A percentile compares a stretch with the other conserved stretches of the same genome.
These are phyloP conservation scores for Leccinellum rugosiceps DNA, from an alignment of 768 basidiomycete species.

Conservation along the genomic window DNA sequence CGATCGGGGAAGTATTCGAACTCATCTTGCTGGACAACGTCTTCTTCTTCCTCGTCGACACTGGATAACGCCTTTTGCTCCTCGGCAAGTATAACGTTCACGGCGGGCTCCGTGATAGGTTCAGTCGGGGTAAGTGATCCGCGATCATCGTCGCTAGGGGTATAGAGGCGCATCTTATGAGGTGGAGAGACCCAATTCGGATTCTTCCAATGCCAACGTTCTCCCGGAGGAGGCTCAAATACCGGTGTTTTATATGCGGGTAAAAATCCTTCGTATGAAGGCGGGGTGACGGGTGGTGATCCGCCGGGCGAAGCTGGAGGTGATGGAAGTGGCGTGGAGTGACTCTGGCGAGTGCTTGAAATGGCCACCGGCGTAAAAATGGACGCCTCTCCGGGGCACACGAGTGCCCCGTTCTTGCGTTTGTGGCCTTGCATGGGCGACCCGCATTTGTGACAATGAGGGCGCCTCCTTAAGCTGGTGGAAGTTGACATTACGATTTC, in stretches of 20 bases:
- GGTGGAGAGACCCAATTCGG: constrained; percentile 35
- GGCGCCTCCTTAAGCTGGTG: constrained; percentile 31
- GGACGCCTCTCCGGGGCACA: constrained; percentile 25
- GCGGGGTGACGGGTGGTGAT: constrained; percentile 20
- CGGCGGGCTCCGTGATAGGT: constrained; percentile 22
- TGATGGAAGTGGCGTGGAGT: constrained; percentile 25
- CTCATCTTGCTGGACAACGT: constrained; percentile 5
- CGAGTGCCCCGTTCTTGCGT: constrained; percentile 29
- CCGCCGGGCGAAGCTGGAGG: constrained; percentile 26
- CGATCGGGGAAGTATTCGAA: constrained; percentile 12
- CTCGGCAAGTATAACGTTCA: constrained; percentile 7
- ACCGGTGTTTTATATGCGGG: constrained; percentile 15
- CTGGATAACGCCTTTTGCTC: constrained; percentile 13
- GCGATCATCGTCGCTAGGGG: constrained; percentile 21
- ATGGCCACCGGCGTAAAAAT: constrained; percentile 14
- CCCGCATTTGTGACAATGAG: constrained; percentile 34
- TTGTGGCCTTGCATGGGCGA: constrained; percentile 32
- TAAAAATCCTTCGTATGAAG: constrained; percentile 12
- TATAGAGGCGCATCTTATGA: constrained; percentile 23
- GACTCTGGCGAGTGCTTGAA: constrained; percentile 13
- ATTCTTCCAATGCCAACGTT: constrained; percentile 34
- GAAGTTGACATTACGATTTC: constrained; percentile 25
- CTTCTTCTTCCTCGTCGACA: constrained; percentile 10
- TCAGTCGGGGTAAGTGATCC: constrained; percentile 31
- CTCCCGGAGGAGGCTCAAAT: constrained; percentile 29